These are phyloP conservation scores for Nematodospora valgi DNA, from an alignment of 805 yeast genomes.

Conservation along the genomic window DNA sequence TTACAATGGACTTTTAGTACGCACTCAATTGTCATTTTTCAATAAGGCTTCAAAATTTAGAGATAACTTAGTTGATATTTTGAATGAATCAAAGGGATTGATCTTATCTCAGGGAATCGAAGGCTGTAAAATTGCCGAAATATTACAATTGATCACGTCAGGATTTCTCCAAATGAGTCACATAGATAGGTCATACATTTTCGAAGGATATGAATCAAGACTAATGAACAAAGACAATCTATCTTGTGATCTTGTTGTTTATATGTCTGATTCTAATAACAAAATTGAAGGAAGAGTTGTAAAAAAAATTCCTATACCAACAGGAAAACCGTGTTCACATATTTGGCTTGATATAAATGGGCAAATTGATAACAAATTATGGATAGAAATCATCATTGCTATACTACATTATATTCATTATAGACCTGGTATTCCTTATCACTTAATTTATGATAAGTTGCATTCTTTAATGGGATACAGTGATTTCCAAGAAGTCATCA, in stretches of 20 bases:
- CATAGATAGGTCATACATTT: slow-evolving; percentile 52
- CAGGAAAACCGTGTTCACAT: slow-evolving; percentile 58
- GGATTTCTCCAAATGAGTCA: slow-evolving; percentile 42
- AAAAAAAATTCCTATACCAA: slow-evolving; percentile 45
- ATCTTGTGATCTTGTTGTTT: slow-evolving; percentile 58
- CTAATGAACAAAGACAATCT: slow-evolving; percentile 63
- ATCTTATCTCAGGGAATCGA: slow-evolving; percentile 52
- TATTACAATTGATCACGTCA: slow-evolving; percentile 53
- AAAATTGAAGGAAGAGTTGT: neutral
- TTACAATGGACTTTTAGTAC: slow-evolving; percentile 16
- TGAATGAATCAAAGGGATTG: slow-evolving; percentile 50
- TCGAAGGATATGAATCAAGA: slow-evolving; percentile 72
- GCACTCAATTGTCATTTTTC: slow-evolving; percentile 26
- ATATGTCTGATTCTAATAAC: slow-evolving; percentile 9
- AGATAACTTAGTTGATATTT: slow-evolving; percentile 37
- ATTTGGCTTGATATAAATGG: slow-evolving; percentile 74
- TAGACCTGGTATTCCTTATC: slow-evolving; percentile 34
- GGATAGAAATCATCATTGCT: slow-evolving; percentile 55
- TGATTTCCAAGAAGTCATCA: slow-evolving; percentile 28
- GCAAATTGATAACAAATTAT: slow-evolving; percentile 51
- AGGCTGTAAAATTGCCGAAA: slow-evolving; percentile 59
- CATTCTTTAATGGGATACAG: slow-evolving; percentile 24
- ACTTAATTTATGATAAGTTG: slow-evolving; percentile 21
- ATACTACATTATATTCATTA: slow-evolving; percentile 34
- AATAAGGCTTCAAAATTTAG: slow-evolving; percentile 46